Percentiles rank a stretch among this genome's conserved stretches.
Conservation (phyloP, 2,329 filamentous ascomycete genomes). For the Cercospora zeae-maydis region DNA sequence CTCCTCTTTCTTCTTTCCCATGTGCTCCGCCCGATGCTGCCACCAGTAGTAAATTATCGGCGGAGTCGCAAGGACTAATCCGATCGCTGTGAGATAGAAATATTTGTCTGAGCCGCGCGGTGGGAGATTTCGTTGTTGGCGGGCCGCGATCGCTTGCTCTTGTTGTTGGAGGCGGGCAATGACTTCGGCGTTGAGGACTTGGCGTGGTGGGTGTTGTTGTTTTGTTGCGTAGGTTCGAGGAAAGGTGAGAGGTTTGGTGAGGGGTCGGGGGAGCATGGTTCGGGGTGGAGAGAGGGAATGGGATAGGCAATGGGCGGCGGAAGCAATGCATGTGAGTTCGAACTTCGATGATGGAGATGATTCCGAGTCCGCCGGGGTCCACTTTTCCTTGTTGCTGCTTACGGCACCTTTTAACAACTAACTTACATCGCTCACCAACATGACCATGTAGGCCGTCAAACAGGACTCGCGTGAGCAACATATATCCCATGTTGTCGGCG, state of each 20-base stretch:
- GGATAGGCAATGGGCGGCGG: background rate
- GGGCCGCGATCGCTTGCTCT: slow-evolving; percentile 11
- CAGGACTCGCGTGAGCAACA: background rate
- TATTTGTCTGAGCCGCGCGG: slow-evolving; percentile 15
- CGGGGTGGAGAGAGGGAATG: background rate
- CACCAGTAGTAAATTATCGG: slow-evolving; percentile 33
- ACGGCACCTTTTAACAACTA: too few relatives aligned
- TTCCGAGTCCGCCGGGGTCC: background rate
- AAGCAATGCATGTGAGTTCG: background rate
- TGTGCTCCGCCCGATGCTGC: slow-evolving; percentile 34
- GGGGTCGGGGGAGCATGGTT: background rate
- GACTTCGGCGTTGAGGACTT: slow-evolving; percentile 1
- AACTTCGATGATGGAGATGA: background rate
- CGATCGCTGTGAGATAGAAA: slow-evolving; percentile 24
- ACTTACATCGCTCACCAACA: background rate
- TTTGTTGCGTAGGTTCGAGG: background rate
- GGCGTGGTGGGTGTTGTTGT: background rate
- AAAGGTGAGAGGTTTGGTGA: background rate
- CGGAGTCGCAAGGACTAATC: slow-evolving; percentile 27
- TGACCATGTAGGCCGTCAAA: background rate
- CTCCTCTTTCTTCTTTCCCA: slow-evolving; percentile 34
- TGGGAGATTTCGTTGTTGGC: background rate
- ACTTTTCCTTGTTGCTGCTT: background rate
- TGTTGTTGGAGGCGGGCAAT: slow-evolving; percentile 12
- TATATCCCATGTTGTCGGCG: background rate